Base-by-base conservation (phyloP, 805 yeast species). In the Candida tibetensis region DNA sequence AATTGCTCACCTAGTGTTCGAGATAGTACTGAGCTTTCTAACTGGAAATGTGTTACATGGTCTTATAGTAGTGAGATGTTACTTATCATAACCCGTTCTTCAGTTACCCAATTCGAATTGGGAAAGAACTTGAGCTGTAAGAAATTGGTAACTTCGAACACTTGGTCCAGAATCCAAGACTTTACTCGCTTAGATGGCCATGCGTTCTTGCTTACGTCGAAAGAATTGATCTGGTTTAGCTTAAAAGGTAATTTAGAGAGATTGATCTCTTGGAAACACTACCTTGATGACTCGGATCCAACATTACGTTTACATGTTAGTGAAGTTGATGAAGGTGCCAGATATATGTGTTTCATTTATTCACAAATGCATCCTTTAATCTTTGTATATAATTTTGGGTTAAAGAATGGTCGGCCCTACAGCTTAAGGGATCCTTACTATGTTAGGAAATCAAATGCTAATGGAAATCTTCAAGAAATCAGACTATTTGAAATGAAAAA, bases 231-330 rank as follows among this genome's bases (percentile, higher is more conserved):
- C 0, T 63, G 89, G 70, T 48, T 82, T 14, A 64, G 58, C 54
- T 13, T 58, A 61, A 9, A 41, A 1, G 51, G 45, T 6, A 57
- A 60, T 3, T 52, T 77, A n/a, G 60, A 60, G 21, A 68, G 84
- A 40, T 42, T 76, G 2, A 50, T 87, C 1, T 74, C 90, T 0
- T 85, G 95, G 90, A 82, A 81, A 43, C 96, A 88, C 57, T 75
- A 62, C 42, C 57, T 84, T 16, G 71, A 72, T 30, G 67, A 73
- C 5, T 45, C 55, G 1, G 95, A 86, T 47, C 71, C 74, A 1
- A 36, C 47, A 10, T 16, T 36, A 26, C 17, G 25, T 36, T 39
- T 83, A 37, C 45, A 55, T 2, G 52, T 71, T 2, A 53, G 60
- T 9, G 37, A 50, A 7, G 28, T 55, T 3, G 49, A 47, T 9